A percentile compares a stretch with the other conserved stretches of the same genome.
Evolutionary conservation across 305 asterid species (phyloP).

Genomic region (Ilex paraguariensis): DNA sequence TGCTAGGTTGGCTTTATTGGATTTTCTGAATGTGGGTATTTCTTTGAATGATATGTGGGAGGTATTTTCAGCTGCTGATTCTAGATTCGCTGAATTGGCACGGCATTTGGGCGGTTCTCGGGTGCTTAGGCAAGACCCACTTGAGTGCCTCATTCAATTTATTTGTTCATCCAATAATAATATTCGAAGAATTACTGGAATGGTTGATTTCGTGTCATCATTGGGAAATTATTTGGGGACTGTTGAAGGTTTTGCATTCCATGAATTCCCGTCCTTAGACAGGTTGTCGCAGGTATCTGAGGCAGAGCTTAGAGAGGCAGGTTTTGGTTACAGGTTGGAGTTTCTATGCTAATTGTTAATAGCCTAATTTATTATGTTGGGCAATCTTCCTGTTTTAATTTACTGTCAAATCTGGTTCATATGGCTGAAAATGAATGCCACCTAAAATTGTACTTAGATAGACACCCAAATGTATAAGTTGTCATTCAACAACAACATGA

Average conservation of each 20-base stretch:
- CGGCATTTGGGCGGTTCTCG: conserved; percentile 76
- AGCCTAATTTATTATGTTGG: too few species aligned
- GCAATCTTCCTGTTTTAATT: too few species aligned
- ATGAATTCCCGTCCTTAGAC: conserved; percentile 70
- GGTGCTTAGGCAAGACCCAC: conserved; percentile 84
- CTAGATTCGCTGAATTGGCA: conserved; percentile 73
- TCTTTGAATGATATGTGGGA: conserved; percentile 68
- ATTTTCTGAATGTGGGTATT: conserved; percentile 72
- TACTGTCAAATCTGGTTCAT: too few species aligned
- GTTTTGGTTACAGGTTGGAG: conserved; percentile 85
- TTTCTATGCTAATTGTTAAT: background rate
- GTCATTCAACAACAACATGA: too few species aligned
- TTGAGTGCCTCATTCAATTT: conserved; percentile 91
- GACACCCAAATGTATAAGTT: too few species aligned
- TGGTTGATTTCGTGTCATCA: conserved; percentile 84
- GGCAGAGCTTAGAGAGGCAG: conserved; percentile 75
- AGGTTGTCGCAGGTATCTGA: conserved; percentile 62
- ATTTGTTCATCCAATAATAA: conserved; percentile 91
- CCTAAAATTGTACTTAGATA: too few species aligned
- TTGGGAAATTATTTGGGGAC: conserved; percentile 67
- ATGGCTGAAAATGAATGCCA: too few species aligned
- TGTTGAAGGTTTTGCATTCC: conserved; percentile 67
- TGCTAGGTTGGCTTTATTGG: conserved; percentile 49
- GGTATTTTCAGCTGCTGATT: conserved; percentile 64
- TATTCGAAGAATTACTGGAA: conserved; percentile 75